Evolutionary conservation across 2,329 filamentous ascomycete species (phyloP).

Genomic region (Fusarium anthophilum): DNA sequence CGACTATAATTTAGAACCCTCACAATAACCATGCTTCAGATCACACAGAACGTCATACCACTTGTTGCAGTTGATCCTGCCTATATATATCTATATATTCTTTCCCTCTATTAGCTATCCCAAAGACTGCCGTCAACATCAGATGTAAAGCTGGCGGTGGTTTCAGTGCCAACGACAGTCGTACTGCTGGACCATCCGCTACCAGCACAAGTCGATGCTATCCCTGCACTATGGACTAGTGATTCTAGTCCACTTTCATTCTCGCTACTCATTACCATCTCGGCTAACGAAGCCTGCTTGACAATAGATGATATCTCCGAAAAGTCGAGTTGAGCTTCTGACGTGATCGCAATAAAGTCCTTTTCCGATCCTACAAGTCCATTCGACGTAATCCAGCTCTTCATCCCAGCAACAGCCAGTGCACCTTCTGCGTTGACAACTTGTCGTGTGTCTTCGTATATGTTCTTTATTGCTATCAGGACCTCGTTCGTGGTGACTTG

Average conservation of each 20-base stretch:
- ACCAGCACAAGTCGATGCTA: background rate
- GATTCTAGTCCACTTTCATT: accelerated
- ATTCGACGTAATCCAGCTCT: background rate
- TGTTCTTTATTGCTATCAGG: background rate
- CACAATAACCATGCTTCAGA: background rate
- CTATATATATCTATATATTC: accelerated
- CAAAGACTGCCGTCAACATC: background rate
- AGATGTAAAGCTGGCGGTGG: background rate
- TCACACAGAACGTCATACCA: background rate
- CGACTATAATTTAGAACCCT: background rate
- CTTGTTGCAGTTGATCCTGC: accelerated
- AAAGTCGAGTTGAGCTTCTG: background rate
- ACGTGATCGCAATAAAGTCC: background rate
- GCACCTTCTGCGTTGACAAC: background rate
- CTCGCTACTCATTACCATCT: accelerated
- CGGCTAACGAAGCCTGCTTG: background rate
- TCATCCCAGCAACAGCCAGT: background rate
- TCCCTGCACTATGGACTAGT: background rate
- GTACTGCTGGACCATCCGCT: background rate
- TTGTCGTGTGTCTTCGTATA: background rate
- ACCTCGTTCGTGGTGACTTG: background rate
- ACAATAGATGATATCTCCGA: background rate
- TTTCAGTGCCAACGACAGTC: background rate
- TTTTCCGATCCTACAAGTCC: background rate
- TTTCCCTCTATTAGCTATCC: background rate